These are phyloP conservation scores for Daedaleopsis nitida DNA, from an alignment of 768 basidiomycete species.

Conservation along the genomic window DNA sequence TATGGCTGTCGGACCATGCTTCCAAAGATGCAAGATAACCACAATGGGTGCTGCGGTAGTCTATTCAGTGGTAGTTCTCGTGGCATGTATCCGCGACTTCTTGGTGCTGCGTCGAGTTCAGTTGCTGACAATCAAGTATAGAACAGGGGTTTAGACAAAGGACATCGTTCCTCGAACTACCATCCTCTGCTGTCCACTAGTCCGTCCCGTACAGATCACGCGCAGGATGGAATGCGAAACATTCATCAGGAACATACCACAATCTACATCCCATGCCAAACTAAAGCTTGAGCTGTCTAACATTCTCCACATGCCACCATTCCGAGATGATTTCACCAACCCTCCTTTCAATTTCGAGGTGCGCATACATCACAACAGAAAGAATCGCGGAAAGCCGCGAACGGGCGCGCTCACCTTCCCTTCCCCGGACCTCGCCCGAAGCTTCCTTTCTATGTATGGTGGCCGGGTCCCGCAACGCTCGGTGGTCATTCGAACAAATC, in stretches of 20 bases:
- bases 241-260: slow-evolving; percentile 32
- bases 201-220: too few species aligned
- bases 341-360: slow-evolving; percentile 58
- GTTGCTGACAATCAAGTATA: too few species aligned
- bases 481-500: slow-evolving; percentile 36
- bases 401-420: slow-evolving; percentile 52
- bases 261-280: slow-evolving; percentile 10
- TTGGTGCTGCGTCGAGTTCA: too few species aligned
- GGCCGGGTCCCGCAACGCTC: slow-evolving; percentile 11
- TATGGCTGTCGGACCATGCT: too few species aligned
- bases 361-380: slow-evolving; percentile 42
- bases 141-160: too few species aligned
- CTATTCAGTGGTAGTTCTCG: too few species aligned
- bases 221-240: slow-evolving; percentile 36
- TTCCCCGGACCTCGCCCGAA: slow-evolving; percentile 36
- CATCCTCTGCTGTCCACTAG: too few species aligned
- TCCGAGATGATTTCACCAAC: slow-evolving; percentile 28
- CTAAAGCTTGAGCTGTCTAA: slow-evolving; percentile 38
- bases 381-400: background rate
- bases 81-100: too few species aligned
- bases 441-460: slow-evolving; percentile 48
- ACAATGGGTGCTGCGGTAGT: too few species aligned
- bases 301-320: slow-evolving; percentile 48
- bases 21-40: too few species aligned
- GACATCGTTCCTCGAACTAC: too few species aligned